Conservation (phyloP, 371 early-diverging fungal species). For the Mucor irregularis region DNA sequence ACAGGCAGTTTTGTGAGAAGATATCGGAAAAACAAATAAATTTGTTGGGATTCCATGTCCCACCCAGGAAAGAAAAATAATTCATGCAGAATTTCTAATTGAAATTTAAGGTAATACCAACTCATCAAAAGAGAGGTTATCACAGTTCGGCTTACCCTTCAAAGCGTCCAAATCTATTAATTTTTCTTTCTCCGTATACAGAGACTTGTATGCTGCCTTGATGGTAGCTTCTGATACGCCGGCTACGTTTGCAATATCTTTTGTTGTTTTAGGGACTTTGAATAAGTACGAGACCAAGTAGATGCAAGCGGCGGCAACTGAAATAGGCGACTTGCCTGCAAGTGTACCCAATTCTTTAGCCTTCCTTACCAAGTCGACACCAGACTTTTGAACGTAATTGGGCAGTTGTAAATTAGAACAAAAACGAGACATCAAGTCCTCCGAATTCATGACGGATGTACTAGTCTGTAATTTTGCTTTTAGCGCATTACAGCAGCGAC, state of each 20-base stretch:
- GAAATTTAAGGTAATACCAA: constrained; percentile 41
- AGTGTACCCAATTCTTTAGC: constrained; percentile 80
- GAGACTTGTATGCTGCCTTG: constrained; percentile 76
- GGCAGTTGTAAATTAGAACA: constrained; percentile 76
- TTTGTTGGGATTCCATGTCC: too few relatives aligned
- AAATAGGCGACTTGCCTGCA: constrained; percentile 88
- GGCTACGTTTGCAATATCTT: constrained; percentile 77
- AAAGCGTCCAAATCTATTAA: constrained; percentile 55
- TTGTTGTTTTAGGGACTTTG: constrained; percentile 60
- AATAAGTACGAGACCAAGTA: constrained; percentile 79
- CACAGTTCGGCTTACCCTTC: constrained; percentile 38
- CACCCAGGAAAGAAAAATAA: not conserved
- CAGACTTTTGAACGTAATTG: constrained; percentile 69
- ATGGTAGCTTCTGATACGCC: constrained; percentile 92
- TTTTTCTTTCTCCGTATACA: constrained; percentile 60
- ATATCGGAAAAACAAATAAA: constrained; percentile 1
- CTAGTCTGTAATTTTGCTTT: constrained; percentile 65
- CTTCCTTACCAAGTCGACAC: constrained; percentile 67
- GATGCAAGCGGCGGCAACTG: constrained; percentile 89
- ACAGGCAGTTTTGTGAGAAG: not conserved
- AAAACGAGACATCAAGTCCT: constrained; percentile 85
- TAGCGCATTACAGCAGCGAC: constrained; percentile 80
- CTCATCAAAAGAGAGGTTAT: constrained; percentile 40
- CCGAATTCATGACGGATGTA: constrained; percentile 66
- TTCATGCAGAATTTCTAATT: not conserved